Base-by-base conservation (phyloP, 2,329 filamentous ascomycete genomes). In the Gaeumannomyces tritici region DNA sequence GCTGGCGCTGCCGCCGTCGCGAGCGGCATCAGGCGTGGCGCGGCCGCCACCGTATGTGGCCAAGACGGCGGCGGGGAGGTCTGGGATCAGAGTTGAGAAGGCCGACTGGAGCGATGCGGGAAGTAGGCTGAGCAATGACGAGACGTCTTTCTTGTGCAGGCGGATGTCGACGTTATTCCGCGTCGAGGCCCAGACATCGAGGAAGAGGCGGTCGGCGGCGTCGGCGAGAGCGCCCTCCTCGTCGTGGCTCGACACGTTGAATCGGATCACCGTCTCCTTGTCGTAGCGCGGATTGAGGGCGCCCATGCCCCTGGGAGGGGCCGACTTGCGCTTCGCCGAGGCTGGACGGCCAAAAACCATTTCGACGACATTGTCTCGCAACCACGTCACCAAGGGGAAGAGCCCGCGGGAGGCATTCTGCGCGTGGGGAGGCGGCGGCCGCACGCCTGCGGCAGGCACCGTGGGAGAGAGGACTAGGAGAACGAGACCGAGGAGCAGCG, bases 101-200 rank as follows among this genome's bases (percentile, higher is more conserved):
- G 89, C 82, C 35, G 81, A 80, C 64, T 88, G 87, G 31, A 98
- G 80, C 8, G 89, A 89, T 13, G 78, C 70, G 12, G 95, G 93
- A 7, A 99, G 82, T 29, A 96, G 81, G 31, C 86, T 87, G 28
- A 96, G 82, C 33, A 98, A 79, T 21, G 90, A 86, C n/a, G 86
- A 83, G 13, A 96, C 85, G 67, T 91, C 86, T 68, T 91, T 85
- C 71, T 89, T 86, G 61, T 88, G 83, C 60, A 98, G 75, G 55
- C 91, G 83, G 61, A 98, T 87, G 72, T 99, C 95, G 29, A 95
- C 90, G 79, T 89, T 95, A 64, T 90, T 83, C 24, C 86, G 80
- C 7, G 88, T 89, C 67, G 90, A 91, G 27, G 90, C 88, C 95
- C 95, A 99, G 1, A 98, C 84, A 71, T 99, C 95, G 55, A 98